Evolutionary conservation across 2,329 filamentous ascomycete genomes (phyloP).

Genomic region (Clonostachys sp.): DNA sequence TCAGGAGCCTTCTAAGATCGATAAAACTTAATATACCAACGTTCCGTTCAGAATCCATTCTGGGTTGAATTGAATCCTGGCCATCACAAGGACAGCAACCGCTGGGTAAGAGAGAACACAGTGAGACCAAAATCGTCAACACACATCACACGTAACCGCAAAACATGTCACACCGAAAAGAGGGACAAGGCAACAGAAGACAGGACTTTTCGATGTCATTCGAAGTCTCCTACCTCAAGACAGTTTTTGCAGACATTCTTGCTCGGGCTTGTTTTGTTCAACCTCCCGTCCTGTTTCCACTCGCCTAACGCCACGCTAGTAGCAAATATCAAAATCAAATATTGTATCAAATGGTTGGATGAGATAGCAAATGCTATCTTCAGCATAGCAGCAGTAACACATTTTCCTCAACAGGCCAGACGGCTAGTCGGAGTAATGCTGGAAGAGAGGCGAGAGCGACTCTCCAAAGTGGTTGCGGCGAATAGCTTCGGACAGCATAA

Average conservation of each 20-base stretch:
- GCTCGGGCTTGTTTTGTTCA: no score
- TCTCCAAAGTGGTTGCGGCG: conserved; percentile 96
- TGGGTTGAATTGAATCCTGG: conserved; percentile 66
- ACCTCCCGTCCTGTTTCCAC: no score
- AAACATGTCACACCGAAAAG: no score
- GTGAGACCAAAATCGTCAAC: no score
- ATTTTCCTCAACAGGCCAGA: neutral
- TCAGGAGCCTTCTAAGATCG: conserved; percentile 32
- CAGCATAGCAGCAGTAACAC: neutral
- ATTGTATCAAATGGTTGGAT: neutral
- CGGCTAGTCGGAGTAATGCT: conserved; percentile 54
- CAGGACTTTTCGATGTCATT: no score
- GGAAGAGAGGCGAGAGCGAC: conserved; percentile 66
- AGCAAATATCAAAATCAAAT: neutral
- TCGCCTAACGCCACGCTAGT: conserved; percentile 2
- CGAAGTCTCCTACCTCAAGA: no score
- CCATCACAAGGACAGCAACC: conserved; percentile 70
- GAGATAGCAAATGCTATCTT: neutral
- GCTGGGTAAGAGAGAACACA: conserved; percentile 40
- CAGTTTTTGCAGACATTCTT: no score
- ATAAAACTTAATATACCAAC: conserved; percentile 58
- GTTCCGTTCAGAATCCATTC: conserved; percentile 77
- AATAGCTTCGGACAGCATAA: conserved; percentile 85
- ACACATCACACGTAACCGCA: no score
- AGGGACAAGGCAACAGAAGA: no score